Percentiles rank a stretch among this genome's conserved stretches.
These are phyloP conservation scores for Fusarium sterilihyphosum DNA, from an alignment of 2,329 filamentous ascomycete genomes.

Conservation along the genomic window DNA sequence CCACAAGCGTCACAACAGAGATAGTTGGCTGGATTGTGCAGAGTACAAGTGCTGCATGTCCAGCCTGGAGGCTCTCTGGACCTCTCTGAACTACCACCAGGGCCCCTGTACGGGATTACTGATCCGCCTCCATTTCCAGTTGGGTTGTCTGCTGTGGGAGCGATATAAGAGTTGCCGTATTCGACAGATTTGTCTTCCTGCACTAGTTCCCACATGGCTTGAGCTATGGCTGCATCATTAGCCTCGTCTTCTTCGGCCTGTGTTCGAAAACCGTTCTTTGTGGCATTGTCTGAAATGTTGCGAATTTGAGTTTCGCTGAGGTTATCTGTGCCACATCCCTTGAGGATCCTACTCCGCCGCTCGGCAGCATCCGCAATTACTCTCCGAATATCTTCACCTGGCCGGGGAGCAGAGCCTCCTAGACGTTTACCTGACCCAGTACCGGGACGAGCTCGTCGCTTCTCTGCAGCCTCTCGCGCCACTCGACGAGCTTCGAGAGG, in stretches of 20 bases:
- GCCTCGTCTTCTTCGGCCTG: conserved; percentile 89
- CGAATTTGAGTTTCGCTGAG: conserved; percentile 73
- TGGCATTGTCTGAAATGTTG: conserved; percentile 70
- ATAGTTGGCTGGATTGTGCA: conserved; percentile 62
- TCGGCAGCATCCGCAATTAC: conserved; percentile 78
- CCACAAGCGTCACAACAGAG: conserved; percentile 68
- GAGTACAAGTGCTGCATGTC: conserved; percentile 66
- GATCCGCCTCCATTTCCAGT: conserved; percentile 54
- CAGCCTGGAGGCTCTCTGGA: conserved; percentile 50
- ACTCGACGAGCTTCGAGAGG: conserved; percentile 78
- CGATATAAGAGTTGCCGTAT: conserved; percentile 65
- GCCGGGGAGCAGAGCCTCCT: conserved; percentile 66
- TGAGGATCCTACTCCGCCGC: conserved; percentile 71
- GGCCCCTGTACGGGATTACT: conserved; percentile 38
- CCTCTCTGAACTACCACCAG: conserved; percentile 8
- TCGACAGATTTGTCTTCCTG: conserved; percentile 76
- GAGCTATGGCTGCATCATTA: conserved; percentile 86
- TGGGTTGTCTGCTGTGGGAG: conserved; percentile 61
- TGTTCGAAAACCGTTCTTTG: conserved; percentile 80
- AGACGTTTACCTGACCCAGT: conserved; percentile 78
- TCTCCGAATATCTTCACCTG: conserved; percentile 74
- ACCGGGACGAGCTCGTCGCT: conserved; percentile 66
- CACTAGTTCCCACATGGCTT: conserved; percentile 86
- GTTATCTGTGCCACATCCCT: conserved; percentile 80
- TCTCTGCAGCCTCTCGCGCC: conserved; percentile 79